A percentile compares a stretch with the other conserved stretches of the same genome.
Conservation (phyloP, 768 basidiomycete genomes). For the Lactifluus subvellereus region DNA sequence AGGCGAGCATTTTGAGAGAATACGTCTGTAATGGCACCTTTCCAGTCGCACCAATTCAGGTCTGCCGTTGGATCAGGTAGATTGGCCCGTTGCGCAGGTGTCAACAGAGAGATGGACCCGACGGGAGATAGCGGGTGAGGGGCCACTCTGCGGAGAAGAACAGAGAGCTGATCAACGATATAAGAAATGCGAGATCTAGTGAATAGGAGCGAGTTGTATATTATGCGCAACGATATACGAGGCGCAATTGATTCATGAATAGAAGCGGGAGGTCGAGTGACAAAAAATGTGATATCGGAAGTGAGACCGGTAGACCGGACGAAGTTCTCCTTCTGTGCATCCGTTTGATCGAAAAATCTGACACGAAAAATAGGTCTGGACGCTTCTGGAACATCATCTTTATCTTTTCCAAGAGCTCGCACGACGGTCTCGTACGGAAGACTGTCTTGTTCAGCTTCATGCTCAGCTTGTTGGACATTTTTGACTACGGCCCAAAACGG, state of each 20-base stretch:
- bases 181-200: slow-evolving; percentile 66
- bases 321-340: slow-evolving; percentile 64
- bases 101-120: slow-evolving; percentile 76
- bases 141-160: slow-evolving; percentile 66
- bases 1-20: slow-evolving; percentile 82
- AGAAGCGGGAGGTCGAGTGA: slow-evolving; percentile 64
- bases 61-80: slow-evolving; percentile 84
- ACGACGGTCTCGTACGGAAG: slow-evolving; percentile 77
- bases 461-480: slow-evolving; percentile 78
- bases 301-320: slow-evolving; percentile 75
- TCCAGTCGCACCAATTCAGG: slow-evolving; percentile 96
- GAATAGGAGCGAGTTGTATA: slow-evolving; percentile 95
- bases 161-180: slow-evolving; percentile 82
- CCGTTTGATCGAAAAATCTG: slow-evolving; percentile 94
- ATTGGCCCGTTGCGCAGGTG: slow-evolving; percentile 55
- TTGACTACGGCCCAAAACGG: slow-evolving; percentile 86
- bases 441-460: slow-evolving; percentile 73
- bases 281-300: slow-evolving; percentile 90
- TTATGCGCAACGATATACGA: slow-evolving; percentile 68
- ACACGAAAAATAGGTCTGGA: slow-evolving; percentile 76
- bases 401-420: slow-evolving; percentile 58
- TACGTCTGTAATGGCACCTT: slow-evolving; percentile 93
- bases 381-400: slow-evolving; percentile 51
- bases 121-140: slow-evolving; percentile 61
- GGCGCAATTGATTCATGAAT: slow-evolving; percentile 68